phyloP scores from a whole-genome alignment of 179 eudicot genomes.

The Drosera spatulata region DNA sequence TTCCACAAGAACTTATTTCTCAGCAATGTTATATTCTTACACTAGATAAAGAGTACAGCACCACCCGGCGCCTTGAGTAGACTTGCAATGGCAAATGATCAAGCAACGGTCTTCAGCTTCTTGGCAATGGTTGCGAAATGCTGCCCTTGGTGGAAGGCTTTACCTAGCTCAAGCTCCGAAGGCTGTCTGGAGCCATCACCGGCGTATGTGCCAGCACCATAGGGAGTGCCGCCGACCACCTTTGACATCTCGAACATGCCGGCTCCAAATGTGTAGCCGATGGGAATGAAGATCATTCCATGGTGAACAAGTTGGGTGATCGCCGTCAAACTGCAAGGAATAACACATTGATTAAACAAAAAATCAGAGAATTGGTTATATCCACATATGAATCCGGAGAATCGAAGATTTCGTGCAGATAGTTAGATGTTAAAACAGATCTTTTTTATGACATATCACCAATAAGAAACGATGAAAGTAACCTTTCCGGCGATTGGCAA shows the following conservation, averaged over 20 bases:
- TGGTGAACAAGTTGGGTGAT: conserved; percentile 65
- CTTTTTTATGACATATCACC: too few species aligned
- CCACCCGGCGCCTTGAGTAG: too few species aligned
- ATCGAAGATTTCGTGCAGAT: too few species aligned
- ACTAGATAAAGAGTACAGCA: too few species aligned
- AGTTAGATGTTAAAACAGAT: too few species aligned
- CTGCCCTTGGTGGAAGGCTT: conserved; percentile 73
- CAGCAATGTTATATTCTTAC: too few species aligned
- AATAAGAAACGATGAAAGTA: too few species aligned
- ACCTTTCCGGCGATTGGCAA: too few species aligned
- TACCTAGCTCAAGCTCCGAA: conserved; percentile 42
- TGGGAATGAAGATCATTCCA: conserved; percentile 42
- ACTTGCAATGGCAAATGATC: neutral
- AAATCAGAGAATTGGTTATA: too few species aligned
- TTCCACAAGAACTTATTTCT: too few species aligned
- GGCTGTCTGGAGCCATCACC: conserved; percentile 76
- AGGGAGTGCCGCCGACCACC: conserved; percentile 63
- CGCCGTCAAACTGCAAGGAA: conserved; percentile 52
- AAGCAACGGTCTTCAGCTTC: conserved; percentile 46
- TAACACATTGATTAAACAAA: neutral
- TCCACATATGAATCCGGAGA: too few species aligned
- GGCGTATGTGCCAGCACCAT: conserved; percentile 68
- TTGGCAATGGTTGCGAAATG: conserved; percentile 53
- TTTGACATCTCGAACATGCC: conserved; percentile 55
- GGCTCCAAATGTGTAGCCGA: too few species aligned